Conservation (phyloP, 257 asterid species). For the Orobanche coerulescens region DNA sequence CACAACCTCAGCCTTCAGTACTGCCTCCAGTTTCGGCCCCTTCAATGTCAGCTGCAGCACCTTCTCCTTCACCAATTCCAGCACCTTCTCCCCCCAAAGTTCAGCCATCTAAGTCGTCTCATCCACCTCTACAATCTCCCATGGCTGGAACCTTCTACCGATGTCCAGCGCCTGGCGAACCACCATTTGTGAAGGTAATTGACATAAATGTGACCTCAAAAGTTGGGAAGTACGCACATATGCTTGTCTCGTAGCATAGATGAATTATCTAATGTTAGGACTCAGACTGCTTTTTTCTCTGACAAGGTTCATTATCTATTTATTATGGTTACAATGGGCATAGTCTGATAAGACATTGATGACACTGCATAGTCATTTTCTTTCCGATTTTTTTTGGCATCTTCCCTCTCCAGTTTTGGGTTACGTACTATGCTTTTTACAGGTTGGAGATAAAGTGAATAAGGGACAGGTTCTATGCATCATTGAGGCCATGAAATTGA, state of each 20-base stretch:
- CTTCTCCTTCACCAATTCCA: slow-evolving; percentile 38
- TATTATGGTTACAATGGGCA: neutral
- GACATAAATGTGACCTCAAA: neutral
- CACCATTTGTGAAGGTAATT: slow-evolving; percentile 73
- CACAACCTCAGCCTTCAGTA: slow-evolving; percentile 47
- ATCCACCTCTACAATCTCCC: slow-evolving; percentile 65
- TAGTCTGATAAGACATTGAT: slow-evolving; percentile 2
- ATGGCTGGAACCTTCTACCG: slow-evolving; percentile 94
- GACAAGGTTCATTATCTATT: neutral
- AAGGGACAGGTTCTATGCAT: slow-evolving; percentile 94
- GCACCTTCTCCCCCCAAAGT: slow-evolving; percentile 38
- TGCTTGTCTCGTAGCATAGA: neutral
- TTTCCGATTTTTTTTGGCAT: slow-evolving; percentile 1
- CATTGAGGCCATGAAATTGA: slow-evolving; percentile 90
- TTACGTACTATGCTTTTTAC: slow-evolving; percentile 19
- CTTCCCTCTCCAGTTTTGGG: neutral
- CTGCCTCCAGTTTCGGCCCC: slow-evolving; percentile 37
- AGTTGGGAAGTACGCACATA: slow-evolving; percentile 2
- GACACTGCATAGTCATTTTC: slow-evolving; percentile 10
- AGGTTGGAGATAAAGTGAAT: slow-evolving; percentile 85
- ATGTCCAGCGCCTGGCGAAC: slow-evolving; percentile 79
- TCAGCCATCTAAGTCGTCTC: slow-evolving; percentile 53
- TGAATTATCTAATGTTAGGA: neutral
- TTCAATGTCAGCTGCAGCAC: slow-evolving; percentile 33
- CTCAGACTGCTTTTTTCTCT: slow-evolving; percentile 4